Conservation (phyloP, 2,329 filamentous ascomycete genomes). For the Sphaerulina musiva region DNA sequence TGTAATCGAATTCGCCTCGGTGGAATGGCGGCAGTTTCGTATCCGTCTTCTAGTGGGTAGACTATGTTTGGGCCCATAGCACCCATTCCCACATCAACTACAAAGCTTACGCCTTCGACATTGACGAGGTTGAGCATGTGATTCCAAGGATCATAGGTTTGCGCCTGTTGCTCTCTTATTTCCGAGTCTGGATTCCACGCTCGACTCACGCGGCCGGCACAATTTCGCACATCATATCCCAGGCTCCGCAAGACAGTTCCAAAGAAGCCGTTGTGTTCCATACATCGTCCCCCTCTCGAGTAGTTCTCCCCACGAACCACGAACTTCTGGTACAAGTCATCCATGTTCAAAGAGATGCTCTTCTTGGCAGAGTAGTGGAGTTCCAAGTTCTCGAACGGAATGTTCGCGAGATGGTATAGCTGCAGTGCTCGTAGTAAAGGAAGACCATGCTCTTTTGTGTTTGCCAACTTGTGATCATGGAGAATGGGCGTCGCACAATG, state of each 20-base stretch:
- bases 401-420: slow-evolving; percentile 39
- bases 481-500: slow-evolving; percentile 18
- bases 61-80: slow-evolving; percentile 34
- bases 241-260: slow-evolving; percentile 47
- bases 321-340: slow-evolving; percentile 50
- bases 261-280: slow-evolving; percentile 54
- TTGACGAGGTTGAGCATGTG: slow-evolving; percentile 44
- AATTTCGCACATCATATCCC: slow-evolving; percentile 43
- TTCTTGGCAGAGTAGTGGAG: slow-evolving; percentile 50
- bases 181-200: slow-evolving; percentile 20
- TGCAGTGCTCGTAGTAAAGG: slow-evolving; percentile 26
- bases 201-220: slow-evolving; percentile 37
- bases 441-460: slow-evolving; percentile 24
- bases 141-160: slow-evolving; percentile 31
- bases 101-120: slow-evolving; percentile 22
- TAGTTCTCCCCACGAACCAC: slow-evolving; percentile 34
- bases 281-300: slow-evolving; percentile 51
- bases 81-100: slow-evolving; percentile 42
- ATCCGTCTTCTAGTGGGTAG: slow-evolving; percentile 33
- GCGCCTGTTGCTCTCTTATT: slow-evolving; percentile 17
- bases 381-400: slow-evolving; percentile 53
- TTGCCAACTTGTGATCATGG: slow-evolving; percentile 15
- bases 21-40: slow-evolving; percentile 12
- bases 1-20: slow-evolving; percentile 22
- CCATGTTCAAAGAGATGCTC: slow-evolving; percentile 44